Conservation (phyloP, 2,329 filamentous ascomycete genomes). For the Blumeria graminis region DNA sequence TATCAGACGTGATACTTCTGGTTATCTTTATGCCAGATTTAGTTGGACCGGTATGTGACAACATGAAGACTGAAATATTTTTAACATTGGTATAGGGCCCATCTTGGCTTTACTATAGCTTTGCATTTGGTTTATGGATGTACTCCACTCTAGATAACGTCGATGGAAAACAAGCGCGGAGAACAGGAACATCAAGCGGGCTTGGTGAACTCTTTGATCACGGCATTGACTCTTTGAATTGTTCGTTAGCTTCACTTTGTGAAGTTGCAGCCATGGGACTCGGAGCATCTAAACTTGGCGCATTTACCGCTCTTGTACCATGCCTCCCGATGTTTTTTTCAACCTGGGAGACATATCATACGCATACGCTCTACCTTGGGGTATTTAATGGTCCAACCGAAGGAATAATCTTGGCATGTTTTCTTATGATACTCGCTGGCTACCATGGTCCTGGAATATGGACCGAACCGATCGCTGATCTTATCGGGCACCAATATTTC, state of each 20-base stretch:
- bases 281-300: conserved; percentile 59
- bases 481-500: conserved; percentile 34
- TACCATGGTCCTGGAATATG: conserved; percentile 76
- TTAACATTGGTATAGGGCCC: conserved; percentile 34
- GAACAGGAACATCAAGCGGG: conserved; percentile 84
- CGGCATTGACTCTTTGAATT: conserved; percentile 94
- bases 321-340: conserved; percentile 98
- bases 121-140: conserved; percentile 90
- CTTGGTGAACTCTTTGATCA: conserved; percentile 96
- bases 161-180: conserved; percentile 87
- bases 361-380: conserved; percentile 85
- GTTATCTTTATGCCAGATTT: conserved; percentile 72
- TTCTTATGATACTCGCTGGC: conserved; percentile 67
- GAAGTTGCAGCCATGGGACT: conserved; percentile 86
- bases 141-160: conserved; percentile 99
- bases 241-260: conserved; percentile 72
- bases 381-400: conserved; percentile 96
- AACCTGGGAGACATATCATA: conserved; percentile 98
- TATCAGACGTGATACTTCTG: conserved; percentile 52
- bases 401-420: conserved; percentile 69
- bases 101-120: conserved; percentile 86
- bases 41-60: conserved; percentile 50
- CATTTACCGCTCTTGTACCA: conserved; percentile 77
- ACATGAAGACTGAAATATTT: background rate
- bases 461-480: conserved; percentile 46